phyloP scores from a whole-genome alignment of 345 rosid genomes.

The Rubroshorea leprosula region DNA sequence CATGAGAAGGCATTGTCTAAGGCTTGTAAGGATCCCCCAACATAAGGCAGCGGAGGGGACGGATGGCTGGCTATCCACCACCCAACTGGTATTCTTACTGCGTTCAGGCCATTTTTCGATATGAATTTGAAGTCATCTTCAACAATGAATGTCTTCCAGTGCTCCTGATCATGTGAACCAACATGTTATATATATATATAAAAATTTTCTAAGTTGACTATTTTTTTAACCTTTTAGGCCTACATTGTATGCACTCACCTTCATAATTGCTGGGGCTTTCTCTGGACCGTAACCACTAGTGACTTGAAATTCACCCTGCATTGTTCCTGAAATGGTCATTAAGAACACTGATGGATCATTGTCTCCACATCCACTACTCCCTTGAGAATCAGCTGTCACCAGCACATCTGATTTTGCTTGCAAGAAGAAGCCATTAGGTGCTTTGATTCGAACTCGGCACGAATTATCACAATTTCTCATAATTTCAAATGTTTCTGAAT shows the following conservation, averaged over 20 bases:
- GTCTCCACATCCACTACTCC: slow-evolving; percentile 35
- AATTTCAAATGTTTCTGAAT: slow-evolving; percentile 38
- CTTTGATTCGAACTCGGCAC: slow-evolving; percentile 42
- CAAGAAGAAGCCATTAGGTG: slow-evolving; percentile 44
- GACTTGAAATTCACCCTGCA: slow-evolving; percentile 58
- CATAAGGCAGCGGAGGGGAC: slow-evolving; percentile 45
- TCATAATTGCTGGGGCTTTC: slow-evolving; percentile 43
- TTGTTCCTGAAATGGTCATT: slow-evolving; percentile 13
- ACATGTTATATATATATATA: neutral
- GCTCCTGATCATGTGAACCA: too few relatives aligned
- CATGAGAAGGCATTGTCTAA: slow-evolving; percentile 58
- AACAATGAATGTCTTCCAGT: slow-evolving; percentile 53
- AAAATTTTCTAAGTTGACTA: too few relatives aligned
- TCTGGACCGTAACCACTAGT: slow-evolving; percentile 53
- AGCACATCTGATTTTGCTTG: slow-evolving; percentile 49
- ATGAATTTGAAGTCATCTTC: slow-evolving; percentile 60
- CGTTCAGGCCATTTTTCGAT: slow-evolving; percentile 40
- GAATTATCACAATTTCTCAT: slow-evolving; percentile 22
- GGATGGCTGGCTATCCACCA: slow-evolving; percentile 72
- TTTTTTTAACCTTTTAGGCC: neutral
- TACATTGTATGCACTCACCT: slow-evolving; percentile 23
- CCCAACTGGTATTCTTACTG: slow-evolving; percentile 60
- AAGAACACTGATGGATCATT: slow-evolving; percentile 50
- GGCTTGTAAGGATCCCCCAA: slow-evolving; percentile 48
- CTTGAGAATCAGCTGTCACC: slow-evolving; percentile 44